These are phyloP conservation scores for Hemisphaericaspora xylofermentans DNA, from an alignment of 1,139 yeast genomes.

Conservation along the genomic window DNA sequence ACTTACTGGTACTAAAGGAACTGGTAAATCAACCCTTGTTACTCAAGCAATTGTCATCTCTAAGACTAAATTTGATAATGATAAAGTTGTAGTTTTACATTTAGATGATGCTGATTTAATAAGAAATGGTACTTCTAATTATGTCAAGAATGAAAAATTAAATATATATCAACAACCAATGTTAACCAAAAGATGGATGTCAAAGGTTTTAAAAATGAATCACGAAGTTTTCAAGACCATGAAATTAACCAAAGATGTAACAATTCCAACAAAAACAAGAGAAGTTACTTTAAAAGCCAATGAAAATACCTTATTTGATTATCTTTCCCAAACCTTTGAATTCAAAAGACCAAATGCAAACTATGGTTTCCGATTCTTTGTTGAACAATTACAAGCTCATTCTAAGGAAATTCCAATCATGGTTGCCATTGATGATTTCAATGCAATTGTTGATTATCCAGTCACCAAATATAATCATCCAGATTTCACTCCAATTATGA, in stretches of 20 bases:
- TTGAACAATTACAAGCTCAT: conserved; percentile 50
- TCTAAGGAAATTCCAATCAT: conserved; percentile 57
- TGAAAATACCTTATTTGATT: conserved; percentile 44
- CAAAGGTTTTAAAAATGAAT: conserved; percentile 59
- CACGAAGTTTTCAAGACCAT: conserved; percentile 48
- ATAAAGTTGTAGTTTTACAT: conserved; percentile 56
- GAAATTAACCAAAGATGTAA: conserved; percentile 45
- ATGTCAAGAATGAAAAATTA: conserved; percentile 50
- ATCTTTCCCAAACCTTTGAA: conserved; percentile 36
- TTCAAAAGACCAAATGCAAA: conserved; percentile 39
- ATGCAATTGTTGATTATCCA: conserved; percentile 58
- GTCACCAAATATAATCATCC: conserved; percentile 61
- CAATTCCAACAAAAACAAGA: conserved; percentile 33
- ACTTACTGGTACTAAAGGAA: conserved; percentile 70
- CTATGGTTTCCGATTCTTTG: conserved; percentile 49
- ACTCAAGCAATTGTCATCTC: conserved; percentile 68
- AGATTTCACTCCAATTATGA: conserved; percentile 57
- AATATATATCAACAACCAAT: conserved; percentile 74
- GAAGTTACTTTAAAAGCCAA: conserved; percentile 40
- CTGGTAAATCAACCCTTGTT: conserved; percentile 75
- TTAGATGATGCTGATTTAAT: conserved; percentile 62
- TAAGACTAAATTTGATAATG: conserved; percentile 42
- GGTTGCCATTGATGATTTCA: conserved; percentile 74
- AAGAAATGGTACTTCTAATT: conserved; percentile 73
- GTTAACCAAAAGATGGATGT: conserved; percentile 63